A percentile compares a stretch with the other conserved stretches of the same genome.
phyloP scores from a whole-genome alignment of 306 rosid genomes.

The Oemleria cerasiformis region DNA sequence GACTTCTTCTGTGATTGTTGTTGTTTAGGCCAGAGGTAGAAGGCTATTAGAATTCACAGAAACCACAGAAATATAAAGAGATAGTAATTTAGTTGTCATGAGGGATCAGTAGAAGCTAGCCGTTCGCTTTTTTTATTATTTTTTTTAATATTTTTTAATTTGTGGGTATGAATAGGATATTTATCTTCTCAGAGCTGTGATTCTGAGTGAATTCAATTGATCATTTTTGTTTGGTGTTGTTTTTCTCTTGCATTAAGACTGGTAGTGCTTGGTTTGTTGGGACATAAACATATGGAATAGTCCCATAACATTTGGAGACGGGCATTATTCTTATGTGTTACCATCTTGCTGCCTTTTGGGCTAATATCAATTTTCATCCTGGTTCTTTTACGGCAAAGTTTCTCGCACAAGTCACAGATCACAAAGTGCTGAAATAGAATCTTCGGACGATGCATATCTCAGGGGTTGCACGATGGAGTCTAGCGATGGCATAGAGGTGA shows the following conservation, averaged over 20 bases:
- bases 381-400: conserved; percentile 12
- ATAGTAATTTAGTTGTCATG: no score
- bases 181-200: no score
- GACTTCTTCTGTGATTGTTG: not conserved
- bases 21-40: not conserved
- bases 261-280: not conserved
- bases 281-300: not conserved
- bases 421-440: conserved; percentile 14
- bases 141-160: no score
- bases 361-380: conserved; percentile 9
- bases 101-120: no score
- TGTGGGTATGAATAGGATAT: no score
- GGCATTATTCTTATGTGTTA: not conserved
- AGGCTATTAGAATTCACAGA: not conserved
- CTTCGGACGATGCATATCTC: conserved; percentile 12
- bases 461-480: conserved; percentile 17
- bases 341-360: conserved; percentile 14
- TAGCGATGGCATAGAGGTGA: conserved; percentile 26
- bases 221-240: not conserved
- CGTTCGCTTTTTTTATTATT: no score
- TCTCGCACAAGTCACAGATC: conserved; percentile 12
- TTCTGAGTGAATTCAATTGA: not conserved
- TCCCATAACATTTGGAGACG: not conserved
- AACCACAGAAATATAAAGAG: no score
- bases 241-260: not conserved